Percentiles rank a stretch among this genome's conserved stretches.
phyloP scores from a whole-genome alignment of 2,329 filamentous ascomycete genomes.

The Sclerotinia minor region DNA sequence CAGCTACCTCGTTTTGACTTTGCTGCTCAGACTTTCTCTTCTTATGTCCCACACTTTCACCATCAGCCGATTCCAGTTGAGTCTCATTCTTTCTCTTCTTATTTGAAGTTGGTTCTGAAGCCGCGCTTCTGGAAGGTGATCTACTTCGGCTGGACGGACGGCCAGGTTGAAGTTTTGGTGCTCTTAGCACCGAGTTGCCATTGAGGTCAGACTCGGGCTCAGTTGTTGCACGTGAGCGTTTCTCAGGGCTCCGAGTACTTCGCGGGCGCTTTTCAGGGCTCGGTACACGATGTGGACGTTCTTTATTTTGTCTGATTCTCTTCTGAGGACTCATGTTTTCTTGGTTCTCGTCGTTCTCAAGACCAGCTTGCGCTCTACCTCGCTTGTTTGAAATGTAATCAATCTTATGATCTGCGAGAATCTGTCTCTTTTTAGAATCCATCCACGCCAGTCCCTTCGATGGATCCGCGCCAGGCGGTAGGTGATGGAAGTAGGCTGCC shows the following conservation, averaged over 20 bases:
- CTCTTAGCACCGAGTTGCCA: slow-evolving; percentile 17
- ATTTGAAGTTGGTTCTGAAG: slow-evolving; percentile 26
- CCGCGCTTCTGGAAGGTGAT: slow-evolving; percentile 20
- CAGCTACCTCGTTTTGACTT: neutral
- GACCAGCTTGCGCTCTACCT: slow-evolving; percentile 14
- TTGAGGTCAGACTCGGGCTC: slow-evolving; percentile 21
- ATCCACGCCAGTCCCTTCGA: slow-evolving; percentile 19
- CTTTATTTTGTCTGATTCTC: slow-evolving; percentile 27
- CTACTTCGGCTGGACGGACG: slow-evolving; percentile 17
- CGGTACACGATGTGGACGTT: slow-evolving; percentile 11
- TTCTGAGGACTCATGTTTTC: slow-evolving; percentile 36
- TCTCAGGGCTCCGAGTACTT: slow-evolving; percentile 21
- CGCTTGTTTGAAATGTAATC: slow-evolving; percentile 14
- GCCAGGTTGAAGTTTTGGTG: slow-evolving; percentile 16
- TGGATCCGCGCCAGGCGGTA: slow-evolving; percentile 22
- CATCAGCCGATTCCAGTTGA: slow-evolving; percentile 27
- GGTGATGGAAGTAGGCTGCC: slow-evolving; percentile 30
- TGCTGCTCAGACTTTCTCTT: slow-evolving; percentile 6
- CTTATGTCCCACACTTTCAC: neutral
- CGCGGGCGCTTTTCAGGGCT: slow-evolving; percentile 15
- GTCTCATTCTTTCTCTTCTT: slow-evolving; percentile 39
- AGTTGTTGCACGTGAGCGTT: slow-evolving; percentile 10
- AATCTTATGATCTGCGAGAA: slow-evolving; percentile 17
- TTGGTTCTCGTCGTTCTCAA: slow-evolving; percentile 29
- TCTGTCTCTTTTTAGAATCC: slow-evolving; percentile 18